These are phyloP conservation scores for Zizania latifolia DNA, from an alignment of 176 grass and related monocot genomes.

Conservation along the genomic window DNA sequence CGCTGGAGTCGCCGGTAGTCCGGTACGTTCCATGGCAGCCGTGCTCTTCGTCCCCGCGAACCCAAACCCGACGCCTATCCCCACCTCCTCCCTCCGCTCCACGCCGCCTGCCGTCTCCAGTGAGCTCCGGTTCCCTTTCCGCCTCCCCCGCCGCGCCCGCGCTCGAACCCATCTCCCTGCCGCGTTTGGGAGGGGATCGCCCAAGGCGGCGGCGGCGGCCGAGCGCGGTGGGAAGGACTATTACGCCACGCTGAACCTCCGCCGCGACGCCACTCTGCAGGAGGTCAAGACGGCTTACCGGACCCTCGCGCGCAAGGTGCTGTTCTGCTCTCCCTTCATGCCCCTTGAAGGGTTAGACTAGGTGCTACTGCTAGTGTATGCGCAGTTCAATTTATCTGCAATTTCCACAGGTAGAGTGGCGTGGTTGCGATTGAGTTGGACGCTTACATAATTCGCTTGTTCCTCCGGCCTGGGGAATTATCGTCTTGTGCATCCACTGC, in stretches of 20 bases:
- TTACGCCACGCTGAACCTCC: slow-evolving; percentile 75
- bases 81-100: background rate
- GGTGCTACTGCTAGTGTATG: background rate
- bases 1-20: background rate
- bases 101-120: background rate
- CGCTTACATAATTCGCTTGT: background rate
- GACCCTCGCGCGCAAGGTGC: slow-evolving; percentile 74
- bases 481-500: background rate
- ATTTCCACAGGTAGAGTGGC: background rate
- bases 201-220: slow-evolving; percentile 23
- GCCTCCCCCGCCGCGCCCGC: background rate
- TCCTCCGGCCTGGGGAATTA: background rate
- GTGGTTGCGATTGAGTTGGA: background rate
- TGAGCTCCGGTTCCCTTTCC: slow-evolving; percentile 14
- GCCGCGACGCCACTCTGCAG: slow-evolving; percentile 58
- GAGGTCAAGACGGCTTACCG: slow-evolving; percentile 86
- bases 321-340: background rate
- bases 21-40: slow-evolving; percentile 19
- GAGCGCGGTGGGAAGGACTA: slow-evolving; percentile 34
- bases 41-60: slow-evolving; percentile 21
- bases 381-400: background rate
- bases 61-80: background rate
- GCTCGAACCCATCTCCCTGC: slow-evolving; percentile 17
- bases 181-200: slow-evolving; percentile 17
- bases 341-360: background rate